Evolutionary conservation across 768 basidiomycete genomes (phyloP).

Genomic region (Tulasnella sp.): DNA sequence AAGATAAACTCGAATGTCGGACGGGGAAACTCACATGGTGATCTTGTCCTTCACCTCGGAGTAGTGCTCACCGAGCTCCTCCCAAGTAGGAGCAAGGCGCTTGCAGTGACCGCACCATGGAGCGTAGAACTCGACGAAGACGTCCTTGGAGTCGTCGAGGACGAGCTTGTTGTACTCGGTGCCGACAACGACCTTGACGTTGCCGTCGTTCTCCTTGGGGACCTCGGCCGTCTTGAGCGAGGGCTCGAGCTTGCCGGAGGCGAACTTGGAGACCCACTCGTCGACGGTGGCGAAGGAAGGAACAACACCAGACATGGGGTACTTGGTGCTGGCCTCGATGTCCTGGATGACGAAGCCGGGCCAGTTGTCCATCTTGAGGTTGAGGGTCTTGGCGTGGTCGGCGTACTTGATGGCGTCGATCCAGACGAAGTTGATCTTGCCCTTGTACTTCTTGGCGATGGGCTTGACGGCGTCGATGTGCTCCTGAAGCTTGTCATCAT

Average conservation of each 20-base stretch:
- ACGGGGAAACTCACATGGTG: conserved; percentile 61
- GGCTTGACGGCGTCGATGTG: conserved; percentile 71
- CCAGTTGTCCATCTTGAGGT: conserved; percentile 84
- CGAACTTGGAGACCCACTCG: conserved; percentile 64
- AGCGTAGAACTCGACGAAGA: conserved; percentile 97
- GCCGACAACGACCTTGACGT: conserved; percentile 80
- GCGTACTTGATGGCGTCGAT: conserved; percentile 95
- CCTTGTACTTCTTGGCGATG: conserved; percentile 78
- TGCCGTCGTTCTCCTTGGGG: conserved; percentile 80
- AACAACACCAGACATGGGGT: conserved; percentile 73
- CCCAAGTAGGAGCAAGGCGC: conserved; percentile 94
- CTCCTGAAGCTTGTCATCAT: conserved; percentile 59
- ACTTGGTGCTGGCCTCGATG: conserved; percentile 81
- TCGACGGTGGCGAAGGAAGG: conserved; percentile 62
- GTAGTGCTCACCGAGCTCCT: conserved; percentile 85
- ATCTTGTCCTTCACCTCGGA: conserved; percentile 71
- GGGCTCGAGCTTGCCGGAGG: conserved; percentile 74
- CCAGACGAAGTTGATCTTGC: conserved; percentile 95
- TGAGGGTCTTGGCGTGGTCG: conserved; percentile 94
- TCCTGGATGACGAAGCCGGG: conserved; percentile 95
- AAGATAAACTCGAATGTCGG: conserved; percentile 35
- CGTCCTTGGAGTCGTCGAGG: conserved; percentile 86
- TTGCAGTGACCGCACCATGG: conserved; percentile 99
- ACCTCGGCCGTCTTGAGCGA: conserved; percentile 88
- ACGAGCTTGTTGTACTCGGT: conserved; percentile 88